Conservation (phyloP, 257 asterid species). For the Nicotiana obtusifolia region DNA sequence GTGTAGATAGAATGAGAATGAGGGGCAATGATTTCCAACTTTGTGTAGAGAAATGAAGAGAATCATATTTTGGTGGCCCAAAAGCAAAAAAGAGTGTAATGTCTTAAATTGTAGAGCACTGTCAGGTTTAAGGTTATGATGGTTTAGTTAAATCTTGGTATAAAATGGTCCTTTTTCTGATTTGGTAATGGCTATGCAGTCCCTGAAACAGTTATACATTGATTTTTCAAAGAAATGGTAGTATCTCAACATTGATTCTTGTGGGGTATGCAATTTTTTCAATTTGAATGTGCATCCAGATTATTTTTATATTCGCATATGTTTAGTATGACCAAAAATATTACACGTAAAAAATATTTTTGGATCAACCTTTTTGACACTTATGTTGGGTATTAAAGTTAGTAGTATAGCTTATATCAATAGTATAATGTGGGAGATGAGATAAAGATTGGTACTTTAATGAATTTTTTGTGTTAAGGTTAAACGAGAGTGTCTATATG, state of each 20-base stretch:
- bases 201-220: not conserved
- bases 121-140: not conserved
- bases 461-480: not conserved
- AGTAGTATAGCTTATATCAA: not conserved
- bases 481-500: not conserved
- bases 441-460: not conserved
- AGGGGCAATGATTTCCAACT: not conserved
- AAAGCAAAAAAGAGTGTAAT: not conserved
- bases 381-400: not conserved
- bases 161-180: not conserved
- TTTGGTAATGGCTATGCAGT: not conserved
- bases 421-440: not conserved
- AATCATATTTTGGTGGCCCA: not conserved
- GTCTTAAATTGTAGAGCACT: not conserved
- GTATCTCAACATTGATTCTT: constrained; percentile 9
- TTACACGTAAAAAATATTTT: not conserved
- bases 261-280: not conserved
- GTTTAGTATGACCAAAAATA: too few relatives aligned
- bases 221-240: constrained; percentile 3
- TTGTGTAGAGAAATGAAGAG: not conserved
- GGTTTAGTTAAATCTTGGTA: not conserved
- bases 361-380: too few relatives aligned
- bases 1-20: not conserved
- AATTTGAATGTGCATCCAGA: too few relatives aligned
- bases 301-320: too few relatives aligned